Evolutionary conservation across 2,329 filamentous ascomycete species (phyloP).

Genomic region (Fusarium albosuccineum): DNA sequence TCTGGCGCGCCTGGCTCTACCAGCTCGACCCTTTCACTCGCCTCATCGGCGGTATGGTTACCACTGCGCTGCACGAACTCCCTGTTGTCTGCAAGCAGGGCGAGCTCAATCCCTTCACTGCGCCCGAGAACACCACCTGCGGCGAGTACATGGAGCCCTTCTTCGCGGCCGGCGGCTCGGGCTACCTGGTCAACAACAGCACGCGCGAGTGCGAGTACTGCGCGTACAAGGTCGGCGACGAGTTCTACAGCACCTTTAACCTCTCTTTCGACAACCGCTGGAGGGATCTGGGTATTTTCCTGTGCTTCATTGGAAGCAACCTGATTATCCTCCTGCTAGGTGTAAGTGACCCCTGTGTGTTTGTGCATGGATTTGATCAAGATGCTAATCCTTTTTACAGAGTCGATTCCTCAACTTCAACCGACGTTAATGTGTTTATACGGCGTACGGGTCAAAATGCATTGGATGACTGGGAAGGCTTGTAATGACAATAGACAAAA

Average conservation of each 20-base stretch:
- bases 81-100: slow-evolving; percentile 61
- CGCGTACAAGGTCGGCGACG: slow-evolving; percentile 81
- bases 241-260: slow-evolving; percentile 79
- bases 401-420: slow-evolving; percentile 67
- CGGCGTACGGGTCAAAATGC: slow-evolving; percentile 1
- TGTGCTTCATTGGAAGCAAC: slow-evolving; percentile 83
- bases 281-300: slow-evolving; percentile 85
- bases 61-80: slow-evolving; percentile 70
- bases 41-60: slow-evolving; percentile 73
- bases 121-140: slow-evolving; percentile 62
- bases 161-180: slow-evolving; percentile 68
- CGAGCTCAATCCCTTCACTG: slow-evolving; percentile 74
- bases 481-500: slow-evolving; percentile 35
- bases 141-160: slow-evolving; percentile 46
- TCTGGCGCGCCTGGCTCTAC: slow-evolving; percentile 84
- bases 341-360: slow-evolving; percentile 55
- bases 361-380: rapidly evolving
- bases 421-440: slow-evolving; percentile 54
- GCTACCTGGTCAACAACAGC: slow-evolving; percentile 77
- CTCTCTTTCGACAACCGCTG: slow-evolving; percentile 78
- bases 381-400: slow-evolving; percentile 48
- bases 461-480: slow-evolving; percentile 11
- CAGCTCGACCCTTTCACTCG: slow-evolving; percentile 74
- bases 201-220: slow-evolving; percentile 83
- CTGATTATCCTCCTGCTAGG: slow-evolving; percentile 70